Conservation (phyloP, 1,284 basidiomycete species). For the Athelia sp. region DNA sequence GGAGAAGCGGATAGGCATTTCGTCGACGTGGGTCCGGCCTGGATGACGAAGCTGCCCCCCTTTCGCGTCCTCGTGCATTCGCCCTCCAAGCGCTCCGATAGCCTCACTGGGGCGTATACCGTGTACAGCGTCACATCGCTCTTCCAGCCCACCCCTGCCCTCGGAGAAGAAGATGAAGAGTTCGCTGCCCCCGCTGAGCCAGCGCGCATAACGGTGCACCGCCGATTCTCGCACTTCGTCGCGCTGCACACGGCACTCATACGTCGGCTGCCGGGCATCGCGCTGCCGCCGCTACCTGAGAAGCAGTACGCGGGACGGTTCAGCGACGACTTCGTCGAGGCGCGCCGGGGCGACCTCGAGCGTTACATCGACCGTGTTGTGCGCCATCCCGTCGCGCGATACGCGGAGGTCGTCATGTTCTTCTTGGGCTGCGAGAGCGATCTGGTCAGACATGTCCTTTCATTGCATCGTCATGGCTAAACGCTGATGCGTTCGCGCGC, state of each 20-base stretch:
- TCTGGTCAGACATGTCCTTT: conserved; percentile 38
- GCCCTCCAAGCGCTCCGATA: conserved; percentile 65
- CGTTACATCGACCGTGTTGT: conserved; percentile 69
- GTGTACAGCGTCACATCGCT: conserved; percentile 75
- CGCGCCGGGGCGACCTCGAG: conserved; percentile 73
- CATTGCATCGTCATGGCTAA: background rate
- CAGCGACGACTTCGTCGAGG: conserved; percentile 78
- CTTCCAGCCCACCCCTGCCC: conserved; percentile 36
- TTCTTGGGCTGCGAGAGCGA: conserved; percentile 77
- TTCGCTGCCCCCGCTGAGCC: conserved; percentile 27
- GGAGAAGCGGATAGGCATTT: conserved; percentile 66
- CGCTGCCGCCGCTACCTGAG: conserved; percentile 76
- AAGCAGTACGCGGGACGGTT: conserved; percentile 81
- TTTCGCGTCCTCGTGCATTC: conserved; percentile 77
- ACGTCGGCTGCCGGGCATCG: conserved; percentile 66
- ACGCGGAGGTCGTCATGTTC: conserved; percentile 76
- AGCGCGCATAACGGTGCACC: conserved; percentile 63
- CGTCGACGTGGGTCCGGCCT: conserved; percentile 68
- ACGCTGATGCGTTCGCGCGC: conserved; percentile 1
- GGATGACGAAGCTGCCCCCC: conserved; percentile 66
- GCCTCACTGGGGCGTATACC: conserved; percentile 68
- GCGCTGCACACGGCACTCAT: conserved; percentile 68
- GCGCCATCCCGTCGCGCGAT: conserved; percentile 74
- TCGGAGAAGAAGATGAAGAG: conserved; percentile 17
- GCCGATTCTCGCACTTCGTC: conserved; percentile 83